Conservation (phyloP, 1,139 yeast genomes). For the Arxiozyma heterogenica region DNA sequence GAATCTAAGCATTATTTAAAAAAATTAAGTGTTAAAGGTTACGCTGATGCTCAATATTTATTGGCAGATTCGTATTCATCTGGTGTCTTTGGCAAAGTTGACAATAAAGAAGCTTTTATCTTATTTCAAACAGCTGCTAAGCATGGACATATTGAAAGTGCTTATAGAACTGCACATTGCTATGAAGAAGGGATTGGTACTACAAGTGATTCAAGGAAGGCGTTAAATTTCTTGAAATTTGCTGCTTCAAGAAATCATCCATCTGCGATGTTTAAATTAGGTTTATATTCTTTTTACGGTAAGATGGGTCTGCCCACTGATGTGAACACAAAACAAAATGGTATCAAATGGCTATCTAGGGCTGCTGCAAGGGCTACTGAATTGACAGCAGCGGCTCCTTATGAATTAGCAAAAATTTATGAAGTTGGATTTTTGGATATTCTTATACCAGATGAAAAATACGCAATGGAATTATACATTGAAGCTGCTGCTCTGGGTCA, state of each 20-base stretch:
- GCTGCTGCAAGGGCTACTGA: slow-evolving; percentile 81
- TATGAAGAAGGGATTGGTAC: slow-evolving; percentile 93
- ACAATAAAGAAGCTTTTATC: slow-evolving; percentile 62
- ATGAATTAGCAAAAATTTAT: slow-evolving; percentile 78
- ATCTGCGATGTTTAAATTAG: slow-evolving; percentile 89
- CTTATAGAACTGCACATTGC: slow-evolving; percentile 84
- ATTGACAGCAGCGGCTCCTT: slow-evolving; percentile 85
- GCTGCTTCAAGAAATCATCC: slow-evolving; percentile 92
- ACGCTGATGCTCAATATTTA: slow-evolving; percentile 82
- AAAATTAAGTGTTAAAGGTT: slow-evolving; percentile 70
- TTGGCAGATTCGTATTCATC: slow-evolving; percentile 82
- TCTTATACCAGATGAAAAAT: slow-evolving; percentile 70
- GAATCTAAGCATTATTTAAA: slow-evolving; percentile 70
- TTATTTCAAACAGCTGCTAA: slow-evolving; percentile 86
- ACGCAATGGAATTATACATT: slow-evolving; percentile 78
- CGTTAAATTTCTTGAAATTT: slow-evolving; percentile 71
- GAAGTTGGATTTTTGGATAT: slow-evolving; percentile 80
- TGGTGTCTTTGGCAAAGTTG: slow-evolving; percentile 80
- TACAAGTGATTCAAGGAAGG: slow-evolving; percentile 78
- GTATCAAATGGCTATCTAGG: slow-evolving; percentile 86
- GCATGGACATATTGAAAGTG: slow-evolving; percentile 84
- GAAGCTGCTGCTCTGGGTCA: slow-evolving; percentile 89
- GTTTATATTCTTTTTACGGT: slow-evolving; percentile 74
- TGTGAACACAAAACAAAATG: slow-evolving; percentile 66
- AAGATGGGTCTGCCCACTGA: slow-evolving; percentile 73